phyloP scores from a whole-genome alignment of 176 grass and related monocot species.

The Canna indica region DNA sequence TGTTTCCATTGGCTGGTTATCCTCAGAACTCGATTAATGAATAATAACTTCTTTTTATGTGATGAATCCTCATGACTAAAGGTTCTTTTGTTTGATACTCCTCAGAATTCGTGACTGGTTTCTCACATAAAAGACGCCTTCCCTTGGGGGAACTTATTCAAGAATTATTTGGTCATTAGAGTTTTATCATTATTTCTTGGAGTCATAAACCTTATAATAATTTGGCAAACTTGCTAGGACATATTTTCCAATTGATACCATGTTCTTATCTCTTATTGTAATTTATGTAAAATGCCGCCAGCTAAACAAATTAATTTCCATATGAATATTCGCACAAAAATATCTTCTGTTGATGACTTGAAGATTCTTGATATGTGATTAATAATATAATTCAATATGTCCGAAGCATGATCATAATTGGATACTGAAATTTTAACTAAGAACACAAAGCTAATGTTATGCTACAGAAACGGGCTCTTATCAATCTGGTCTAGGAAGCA shows the following conservation, averaged over 20 bases:
- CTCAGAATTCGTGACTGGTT: not conserved
- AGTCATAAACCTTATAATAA: not conserved
- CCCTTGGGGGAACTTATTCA: not conserved
- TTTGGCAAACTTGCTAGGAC: not conserved
- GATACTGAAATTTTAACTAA: constrained; percentile 38
- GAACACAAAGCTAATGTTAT: constrained; percentile 61
- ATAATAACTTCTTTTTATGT: not conserved
- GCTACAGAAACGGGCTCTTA: constrained; percentile 72
- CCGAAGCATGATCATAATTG: constrained; percentile 34
- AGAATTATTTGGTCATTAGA: not conserved
- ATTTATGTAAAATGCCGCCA: not conserved
- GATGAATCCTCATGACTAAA: not conserved
- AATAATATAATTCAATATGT: constrained; percentile 15
- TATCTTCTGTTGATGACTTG: constrained; percentile 26
- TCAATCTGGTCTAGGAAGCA: constrained; percentile 80
- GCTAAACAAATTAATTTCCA: not conserved
- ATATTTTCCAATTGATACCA: not conserved
- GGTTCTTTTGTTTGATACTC: not conserved
- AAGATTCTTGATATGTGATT: constrained; percentile 3
- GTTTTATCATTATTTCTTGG: not conserved
- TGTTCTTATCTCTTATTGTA: not conserved
- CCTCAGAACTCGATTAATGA: not conserved
- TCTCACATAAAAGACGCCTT: not conserved
- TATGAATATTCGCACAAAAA: not conserved
- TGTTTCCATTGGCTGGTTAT: not conserved